Evolutionary conservation across 2,329 filamentous ascomycete genomes (phyloP), one percentile per base, ranked within the genome.

Genomic region (Claviceps africana): DNA sequence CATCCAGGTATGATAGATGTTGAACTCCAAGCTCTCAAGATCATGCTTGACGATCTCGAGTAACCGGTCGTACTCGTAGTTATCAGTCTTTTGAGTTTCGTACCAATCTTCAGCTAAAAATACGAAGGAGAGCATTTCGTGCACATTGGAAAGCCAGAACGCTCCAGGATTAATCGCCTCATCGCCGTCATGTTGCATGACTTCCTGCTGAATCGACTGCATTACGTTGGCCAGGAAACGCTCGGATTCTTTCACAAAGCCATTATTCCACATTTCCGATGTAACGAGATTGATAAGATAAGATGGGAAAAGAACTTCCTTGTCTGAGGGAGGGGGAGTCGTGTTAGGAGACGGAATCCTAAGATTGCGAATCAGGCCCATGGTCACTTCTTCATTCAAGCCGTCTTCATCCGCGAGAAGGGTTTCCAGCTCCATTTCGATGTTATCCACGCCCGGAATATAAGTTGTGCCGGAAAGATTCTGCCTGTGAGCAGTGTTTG

Each of bases 1-100:
- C 93, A 98, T 98, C 93, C 93, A 98, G 28, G 93, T 98, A 72
- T 98, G 93, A 71, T 98, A 98, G 62, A 98, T 98, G 75, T 98
- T 98, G 76, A 98, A 98, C 72, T 98, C 93, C 57, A 98, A 77
- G 70, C 88, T 95, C 73, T 98, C 93, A 50, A 98, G 76, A 67
- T 98, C 93, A 67, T 98, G 93, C 78, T 98, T 98, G 66, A 98
- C 93, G 67, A 98, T 97, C 70, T 98, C 93, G 62, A 98, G 74
- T 51, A 98, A 78, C 57, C 93, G 86, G 70, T 98, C 93, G 63
- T 98, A 98, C 73, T 98, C 93, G 67, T 95, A 97, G 67, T 97
- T 97, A 70, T 98, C 93, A 39, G 90, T 93, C 80, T 98, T 98
- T 69, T 98, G 93, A 53, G 91, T 88, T 72, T 97, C 93, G 62